Conservation (phyloP, 2,329 filamentous ascomycete genomes). For the Microdochium trichocladiopsis region DNA sequence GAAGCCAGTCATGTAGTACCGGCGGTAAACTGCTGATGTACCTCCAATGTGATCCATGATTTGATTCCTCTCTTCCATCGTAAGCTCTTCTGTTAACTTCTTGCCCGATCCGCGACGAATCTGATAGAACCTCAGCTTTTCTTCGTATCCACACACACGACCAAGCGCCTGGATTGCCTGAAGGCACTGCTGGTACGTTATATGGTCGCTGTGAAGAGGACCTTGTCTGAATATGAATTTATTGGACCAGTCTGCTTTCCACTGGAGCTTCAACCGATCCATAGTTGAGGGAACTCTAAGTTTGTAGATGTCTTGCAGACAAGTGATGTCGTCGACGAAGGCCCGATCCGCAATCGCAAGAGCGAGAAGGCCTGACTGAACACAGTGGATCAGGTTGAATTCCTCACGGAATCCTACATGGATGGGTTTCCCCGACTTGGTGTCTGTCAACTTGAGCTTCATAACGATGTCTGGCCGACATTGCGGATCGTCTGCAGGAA, state of each 20-base stretch:
- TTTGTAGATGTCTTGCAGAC: neutral
- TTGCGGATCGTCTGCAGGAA: neutral
- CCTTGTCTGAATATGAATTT: neutral
- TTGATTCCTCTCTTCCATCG: conserved; percentile 10
- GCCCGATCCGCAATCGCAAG: neutral
- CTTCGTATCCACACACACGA: neutral
- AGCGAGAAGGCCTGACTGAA: neutral
- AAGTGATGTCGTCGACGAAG: neutral
- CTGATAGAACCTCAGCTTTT: conserved; percentile 1
- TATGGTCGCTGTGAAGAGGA: neutral
- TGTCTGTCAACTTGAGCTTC: neutral
- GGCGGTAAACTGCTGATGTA: conserved; percentile 8
- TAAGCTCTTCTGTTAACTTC: conserved; percentile 6
- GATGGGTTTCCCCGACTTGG: neutral
- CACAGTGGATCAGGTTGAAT: neutral
- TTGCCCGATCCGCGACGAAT: neutral
- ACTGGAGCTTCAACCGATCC: neutral
- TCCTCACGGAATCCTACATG: neutral
- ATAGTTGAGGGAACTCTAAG: neutral
- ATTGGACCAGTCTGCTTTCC: neutral
- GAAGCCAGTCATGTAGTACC: conserved; percentile 11
- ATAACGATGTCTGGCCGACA: neutral
- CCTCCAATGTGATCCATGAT: conserved; percentile 8
- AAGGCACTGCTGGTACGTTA: neutral
- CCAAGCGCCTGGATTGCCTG: neutral